Evolutionary conservation across 2,329 filamentous ascomycete genomes (phyloP), one percentile per base, ranked within the genome.

Genomic region (Sporothrix phasma): DNA sequence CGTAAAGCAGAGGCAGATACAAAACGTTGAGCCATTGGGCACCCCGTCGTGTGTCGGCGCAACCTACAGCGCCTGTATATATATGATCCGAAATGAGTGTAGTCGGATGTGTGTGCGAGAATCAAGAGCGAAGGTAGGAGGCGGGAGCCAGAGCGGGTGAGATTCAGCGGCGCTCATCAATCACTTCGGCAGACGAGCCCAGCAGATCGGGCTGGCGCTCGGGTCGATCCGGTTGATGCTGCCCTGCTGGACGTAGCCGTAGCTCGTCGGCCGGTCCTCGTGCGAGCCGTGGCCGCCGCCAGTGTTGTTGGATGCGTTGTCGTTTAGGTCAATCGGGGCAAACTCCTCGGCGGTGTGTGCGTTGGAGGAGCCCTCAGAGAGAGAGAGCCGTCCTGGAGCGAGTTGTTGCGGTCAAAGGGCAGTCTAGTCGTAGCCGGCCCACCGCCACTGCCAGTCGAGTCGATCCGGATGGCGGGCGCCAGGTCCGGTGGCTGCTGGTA

Each of bases 231-330:
- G 78, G 69, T 75, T 83, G 65, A 85, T 80, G 64, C 76, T 83
- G 63, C 84, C 83, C 39, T 85, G 82, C 64, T 80, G 76, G 24
- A 87, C 85, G 63, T 78, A 78, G 22, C 84, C 84, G 62, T 81
- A 80, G 63, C 78, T 84, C 1, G 81, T 79, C 7, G 81, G 79
- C 39, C 79, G 76, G 56, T 84, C 80, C 24, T 79, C 77, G 19
- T 70, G 66, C 22, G 41, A 22, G 29, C 70, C 17, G 1, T n/a
- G 54, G 1, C 26, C 24, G n/a, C 34, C 54, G 3, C 46, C 47
- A 17, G 54, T 46, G 46, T 37, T 47, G 37, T 31, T 41, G 0
- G 66, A 64, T 2, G 71, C 69, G 41, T 56, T 67, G 58, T 70
- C 72, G 53, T 69, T 72, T 67, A 76, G 73, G 60, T 79, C 76